Conservation (phyloP, 2,329 filamentous ascomycete genomes). For the Albifimbria verrucaria region DNA sequence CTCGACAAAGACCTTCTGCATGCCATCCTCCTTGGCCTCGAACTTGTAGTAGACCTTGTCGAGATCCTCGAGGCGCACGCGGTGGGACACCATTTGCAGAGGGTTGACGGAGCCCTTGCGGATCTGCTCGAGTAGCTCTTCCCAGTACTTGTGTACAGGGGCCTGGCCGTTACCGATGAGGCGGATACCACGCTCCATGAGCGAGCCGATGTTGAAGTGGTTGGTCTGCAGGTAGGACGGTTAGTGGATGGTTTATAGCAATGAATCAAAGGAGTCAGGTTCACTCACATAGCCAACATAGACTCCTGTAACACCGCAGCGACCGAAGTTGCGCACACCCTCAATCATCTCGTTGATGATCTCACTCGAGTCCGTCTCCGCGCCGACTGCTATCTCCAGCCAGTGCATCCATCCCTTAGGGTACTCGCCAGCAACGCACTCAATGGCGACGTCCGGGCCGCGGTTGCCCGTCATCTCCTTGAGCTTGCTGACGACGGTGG, state of each 20-base stretch:
- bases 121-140: constrained; percentile 67
- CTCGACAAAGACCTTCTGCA: constrained; percentile 77
- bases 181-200: constrained; percentile 85
- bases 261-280: not conserved
- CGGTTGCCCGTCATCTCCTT: constrained; percentile 71
- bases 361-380: constrained; percentile 83
- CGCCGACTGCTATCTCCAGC: constrained; percentile 56
- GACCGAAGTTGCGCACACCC: constrained; percentile 67
- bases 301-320: constrained; percentile 73
- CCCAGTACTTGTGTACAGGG: constrained; percentile 82
- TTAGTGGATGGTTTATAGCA: not conserved
- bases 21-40: constrained; percentile 58
- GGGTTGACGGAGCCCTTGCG: constrained; percentile 68
- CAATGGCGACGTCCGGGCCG: constrained; percentile 71
- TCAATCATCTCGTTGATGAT: constrained; percentile 78
- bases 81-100: constrained; percentile 76
- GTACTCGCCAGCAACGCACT: constrained; percentile 62
- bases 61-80: constrained; percentile 70
- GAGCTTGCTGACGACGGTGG: constrained; percentile 66
- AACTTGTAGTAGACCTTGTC: constrained; percentile 64
- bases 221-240: constrained; percentile 17
- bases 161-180: constrained; percentile 66
- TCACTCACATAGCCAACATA: constrained; percentile 58
- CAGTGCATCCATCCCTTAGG: constrained; percentile 60
- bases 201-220: constrained; percentile 70